Base-by-base conservation (phyloP, 805 yeast genomes). In the Lachancea thermotolerans region DNA sequence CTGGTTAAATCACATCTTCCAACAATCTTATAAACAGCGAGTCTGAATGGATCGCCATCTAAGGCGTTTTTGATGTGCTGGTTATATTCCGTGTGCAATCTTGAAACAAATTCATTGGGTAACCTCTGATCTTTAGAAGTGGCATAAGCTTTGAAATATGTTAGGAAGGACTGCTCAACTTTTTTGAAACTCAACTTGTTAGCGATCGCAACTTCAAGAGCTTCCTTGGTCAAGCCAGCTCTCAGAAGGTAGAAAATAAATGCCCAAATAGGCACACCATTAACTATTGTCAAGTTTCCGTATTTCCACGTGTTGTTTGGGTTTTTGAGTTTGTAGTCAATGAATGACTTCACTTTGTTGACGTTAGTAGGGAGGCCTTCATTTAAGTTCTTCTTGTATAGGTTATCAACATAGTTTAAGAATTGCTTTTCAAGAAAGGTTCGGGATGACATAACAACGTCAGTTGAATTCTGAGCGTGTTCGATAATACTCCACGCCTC, bases 201-300 rank as follows among this genome's bases (percentile, higher is more conserved):
- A 39, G 77, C 74, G 4, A 72, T 57, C 2, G 86, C 81, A 42
- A 85, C 75, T 33, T 79, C 80, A 29, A 85, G 67, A 0, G 96
- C 96, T 52, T 90, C 98, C 39, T 78, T 69, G 51, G 77, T 67
- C 52, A 85, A 77, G 2, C 99, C 98, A 2, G 91, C 81, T 58
- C 99, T 79, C 42, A 93, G 63, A 49, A 91, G 70, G 64, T 86
- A 91, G 60, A 84, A 93, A 10, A 93, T 67, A 33, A 88, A 67
- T 0, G 96, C 96, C 99, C 99, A 91, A n/a, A 93, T 77, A 9
- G 98, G 98, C 1, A 77, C 70, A 14, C 89, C 89, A 64, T 91
- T 90, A 18, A 88, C 81, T 44, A 82, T 68, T 35, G 82, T 73
- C 39, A 85, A 55, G 49, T 76, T 75, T n/a, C 71, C 69, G 32